Base-by-base conservation (phyloP, 2,329 filamentous ascomycete species). In the Cladosporium cucumerinum region DNA sequence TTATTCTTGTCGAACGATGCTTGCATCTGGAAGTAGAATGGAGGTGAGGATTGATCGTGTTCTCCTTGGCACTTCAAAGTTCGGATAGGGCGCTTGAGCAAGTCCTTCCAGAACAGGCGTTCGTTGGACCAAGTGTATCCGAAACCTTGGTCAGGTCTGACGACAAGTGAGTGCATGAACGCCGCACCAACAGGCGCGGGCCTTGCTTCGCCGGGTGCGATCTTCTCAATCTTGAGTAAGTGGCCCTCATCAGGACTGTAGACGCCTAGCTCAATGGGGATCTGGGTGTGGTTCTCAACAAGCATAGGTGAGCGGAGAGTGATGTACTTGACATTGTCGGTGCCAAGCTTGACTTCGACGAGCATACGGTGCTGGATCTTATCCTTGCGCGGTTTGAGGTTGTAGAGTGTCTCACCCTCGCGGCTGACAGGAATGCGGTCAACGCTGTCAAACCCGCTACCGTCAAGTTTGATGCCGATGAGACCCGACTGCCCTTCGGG, bases 241-340 rank as follows among this genome's bases (percentile, higher is more conserved):
- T 97, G 89, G 0, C 93, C 93, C 65, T 97, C 90, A 67, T 92
- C 87, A 0, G 88, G 87, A 75, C 94, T 95, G 74, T 92, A 97
- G 18, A 99, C 88, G 18, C 95, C 96, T 25, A 99, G 78, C 77
- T 99, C 95, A 16, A 99, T 88, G 0, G 95, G 94, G 51, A 99
- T 97, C 74, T 99, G 92, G 0, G 95, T 99, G 68, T 95, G 91
- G 77, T 99, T 99, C 75, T 99, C 95, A 8, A 99, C 88, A 0
- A 97, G 80, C 1, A 99, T 81, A 0, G 95, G 95, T 21, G 94
- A 98, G 28, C 95, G 87, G 73, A 99, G 88, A 1, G 93, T 99
- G 73, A 99, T 96, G 75, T 96, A 96, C 80, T 99, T 99, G 79
- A 99, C 91, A 72, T 98, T 98, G 80, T 99, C 94, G 0, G 87